phyloP scores from a whole-genome alignment of 495 filamentous ascomycete species.

The Acidomyces sp. region DNA sequence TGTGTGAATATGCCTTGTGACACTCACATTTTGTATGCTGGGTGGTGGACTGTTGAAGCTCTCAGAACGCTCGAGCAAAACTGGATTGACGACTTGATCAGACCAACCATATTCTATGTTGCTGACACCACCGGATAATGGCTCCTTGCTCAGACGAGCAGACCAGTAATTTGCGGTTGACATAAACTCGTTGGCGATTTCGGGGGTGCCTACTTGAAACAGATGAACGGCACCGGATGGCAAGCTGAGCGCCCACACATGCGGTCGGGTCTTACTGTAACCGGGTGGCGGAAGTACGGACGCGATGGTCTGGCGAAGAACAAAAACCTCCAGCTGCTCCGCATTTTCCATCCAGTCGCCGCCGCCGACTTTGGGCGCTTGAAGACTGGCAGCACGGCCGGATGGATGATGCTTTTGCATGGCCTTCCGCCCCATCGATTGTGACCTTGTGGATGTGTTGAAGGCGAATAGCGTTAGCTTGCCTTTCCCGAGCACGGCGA shows the following conservation, averaged over 20 bases:
- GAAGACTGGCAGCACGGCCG: conserved; percentile 31
- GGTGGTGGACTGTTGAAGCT: conserved; percentile 2
- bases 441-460: conserved; percentile 44
- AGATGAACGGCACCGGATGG: conserved; percentile 90
- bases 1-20: conserved; percentile 9
- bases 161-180: conserved; percentile 96
- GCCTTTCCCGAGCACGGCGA: conserved; percentile 97
- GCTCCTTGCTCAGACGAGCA: conserved; percentile 82
- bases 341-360: conserved; percentile 97
- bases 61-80: conserved; percentile 34
- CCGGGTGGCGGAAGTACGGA: conserved; percentile 80
- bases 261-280: conserved; percentile 76
- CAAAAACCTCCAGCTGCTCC: conserved; percentile 71
- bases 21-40: conserved; percentile 4
- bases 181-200: conserved; percentile 90
- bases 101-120: conserved; percentile 98
- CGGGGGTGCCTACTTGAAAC: conserved; percentile 91
- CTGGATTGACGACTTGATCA: conserved; percentile 70
- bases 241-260: conserved; percentile 91
- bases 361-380: conserved; percentile 55
- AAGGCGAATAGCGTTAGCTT: conserved; percentile 93
- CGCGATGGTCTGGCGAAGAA: conserved; percentile 83
- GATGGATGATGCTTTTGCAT: conserved; percentile 37
- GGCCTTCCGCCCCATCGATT: conserved; percentile 55
- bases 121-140: conserved; percentile 79